Evolutionary conservation across 148 eudicot genomes (phyloP), one percentile per base, ranked within the genome.

Genomic region (Agrostemma githago): DNA sequence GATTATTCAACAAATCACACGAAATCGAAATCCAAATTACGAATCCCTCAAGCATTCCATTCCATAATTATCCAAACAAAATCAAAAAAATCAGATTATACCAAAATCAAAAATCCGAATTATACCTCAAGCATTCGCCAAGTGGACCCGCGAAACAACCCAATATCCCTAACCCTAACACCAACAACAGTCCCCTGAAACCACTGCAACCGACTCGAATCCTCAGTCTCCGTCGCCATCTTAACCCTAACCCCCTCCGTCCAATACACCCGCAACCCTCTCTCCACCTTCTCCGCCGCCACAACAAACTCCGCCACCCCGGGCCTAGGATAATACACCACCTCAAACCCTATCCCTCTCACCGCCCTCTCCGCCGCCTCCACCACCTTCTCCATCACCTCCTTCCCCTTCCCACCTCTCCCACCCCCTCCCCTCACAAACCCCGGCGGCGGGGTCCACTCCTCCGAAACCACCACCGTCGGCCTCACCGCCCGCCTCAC

Each of bases 101-200:
- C 9, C 37, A 37, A n/a, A n/a, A n/a, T 9, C 34, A 39, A 40
- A 40, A 17, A 8, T 41, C 41, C 8, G 16, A 15, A 44, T 9
- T 42, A 0, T 84, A 93, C 98, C 98, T 89, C 81, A 64, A 93
- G 92, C 88, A 88, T 85, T 70, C 87, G 79, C 98, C 98, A 93
- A 2, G 82, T 77, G 44, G 98, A 88, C 48, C 84, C 82, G 11
- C 70, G 74, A 86, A 90, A 87, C 0, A 73, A 74, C 9, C 86
- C 85, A 40, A 12, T 57, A 58, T 83, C 86, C 2, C 81, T 74
- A 46, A 61, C 62, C 41, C 46, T 51, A 37, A 81, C 84, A 2
- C 75, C 63, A 0, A 76, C 62, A 56, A 89, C 82, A 0, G 82
- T 81, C 16, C 97, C 97, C 71, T 86, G 86, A 79, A 74, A 82